phyloP scores from a whole-genome alignment of 192 early-diverging fungal species.

The Gryganskiella cystojenkinii region DNA sequence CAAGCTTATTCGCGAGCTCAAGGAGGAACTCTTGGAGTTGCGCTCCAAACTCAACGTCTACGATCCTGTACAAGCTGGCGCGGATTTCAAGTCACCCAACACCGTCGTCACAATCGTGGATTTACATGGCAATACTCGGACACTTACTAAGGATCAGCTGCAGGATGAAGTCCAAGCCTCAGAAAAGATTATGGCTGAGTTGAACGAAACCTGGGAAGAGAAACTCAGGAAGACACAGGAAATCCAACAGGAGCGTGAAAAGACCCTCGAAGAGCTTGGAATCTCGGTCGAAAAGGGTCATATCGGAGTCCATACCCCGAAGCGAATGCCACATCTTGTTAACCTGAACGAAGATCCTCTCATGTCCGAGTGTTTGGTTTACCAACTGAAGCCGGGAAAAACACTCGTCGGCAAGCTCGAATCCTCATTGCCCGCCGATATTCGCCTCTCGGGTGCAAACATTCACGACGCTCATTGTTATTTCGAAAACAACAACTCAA shows the following conservation, averaged over 20 bases:
- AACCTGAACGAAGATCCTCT: conserved; percentile 92
- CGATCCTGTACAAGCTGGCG: conserved; percentile 49
- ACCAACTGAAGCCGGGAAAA: conserved; percentile 80
- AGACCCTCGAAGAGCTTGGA: conserved; percentile 81
- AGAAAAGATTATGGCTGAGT: conserved; percentile 88
- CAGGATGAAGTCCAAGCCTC: conserved; percentile 84
- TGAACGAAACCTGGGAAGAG: conserved; percentile 88
- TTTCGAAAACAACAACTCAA: conserved; percentile 73
- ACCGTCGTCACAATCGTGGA: conserved; percentile 57
- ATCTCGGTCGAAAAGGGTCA: conserved; percentile 76
- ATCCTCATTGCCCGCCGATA: conserved; percentile 55
- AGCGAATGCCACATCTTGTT: conserved; percentile 85
- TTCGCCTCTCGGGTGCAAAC: conserved; percentile 70
- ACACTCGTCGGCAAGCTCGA: conserved; percentile 73
- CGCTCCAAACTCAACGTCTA: conserved; percentile 64
- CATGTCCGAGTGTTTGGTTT: conserved; percentile 92
- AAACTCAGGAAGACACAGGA: conserved; percentile 77
- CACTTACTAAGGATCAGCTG: conserved; percentile 64
- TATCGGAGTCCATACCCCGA: conserved; percentile 81
- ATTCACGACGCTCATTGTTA: conserved; percentile 76
- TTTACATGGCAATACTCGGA: conserved; percentile 53
- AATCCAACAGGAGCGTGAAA: conserved; percentile 79
- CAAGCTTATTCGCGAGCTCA: conserved; percentile 82
- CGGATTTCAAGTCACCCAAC: conserved; percentile 34
- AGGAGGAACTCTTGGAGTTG: conserved; percentile 80